Evolutionary conservation across 2,329 filamentous ascomycete species (phyloP).

Genomic region (Fusarium pininemorale): DNA sequence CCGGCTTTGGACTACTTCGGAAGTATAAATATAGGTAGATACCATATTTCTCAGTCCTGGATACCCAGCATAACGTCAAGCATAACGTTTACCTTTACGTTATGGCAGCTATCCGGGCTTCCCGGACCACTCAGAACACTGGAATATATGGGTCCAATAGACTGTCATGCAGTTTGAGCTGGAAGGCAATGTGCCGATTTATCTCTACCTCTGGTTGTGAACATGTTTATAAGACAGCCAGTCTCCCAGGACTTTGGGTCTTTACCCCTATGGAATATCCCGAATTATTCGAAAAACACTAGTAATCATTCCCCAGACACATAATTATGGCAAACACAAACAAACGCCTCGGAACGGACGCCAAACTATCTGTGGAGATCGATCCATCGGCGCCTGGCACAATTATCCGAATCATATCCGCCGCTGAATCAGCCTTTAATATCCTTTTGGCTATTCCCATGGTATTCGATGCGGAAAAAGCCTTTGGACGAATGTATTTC

Average conservation of each 20-base stretch:
- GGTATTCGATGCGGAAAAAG: background rate
- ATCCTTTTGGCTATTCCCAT: background rate
- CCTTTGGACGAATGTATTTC: background rate
- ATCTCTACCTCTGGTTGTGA: background rate
- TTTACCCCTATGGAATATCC: too few species aligned
- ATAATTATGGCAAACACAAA: background rate
- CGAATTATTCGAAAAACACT: background rate
- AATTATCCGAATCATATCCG: background rate
- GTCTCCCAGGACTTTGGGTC: too few species aligned
- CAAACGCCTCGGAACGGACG: background rate
- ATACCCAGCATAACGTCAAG: background rate
- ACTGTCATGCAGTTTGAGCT: background rate
- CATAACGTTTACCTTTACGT: background rate
- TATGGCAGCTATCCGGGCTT: background rate
- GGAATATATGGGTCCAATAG: background rate
- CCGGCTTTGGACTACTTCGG: background rate
- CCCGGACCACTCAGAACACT: background rate
- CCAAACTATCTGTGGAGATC: background rate
- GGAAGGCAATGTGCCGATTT: background rate
- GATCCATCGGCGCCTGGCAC: background rate
- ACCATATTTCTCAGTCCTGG: rapidly evolving
- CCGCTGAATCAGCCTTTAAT: background rate
- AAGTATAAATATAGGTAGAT: background rate
- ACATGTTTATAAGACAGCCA: background rate
- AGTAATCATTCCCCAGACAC: background rate